Percentiles rank a stretch among this genome's conserved stretches.
Evolutionary conservation across 805 yeast species (phyloP).

Genomic region (Suhomyces faveliae): DNA sequence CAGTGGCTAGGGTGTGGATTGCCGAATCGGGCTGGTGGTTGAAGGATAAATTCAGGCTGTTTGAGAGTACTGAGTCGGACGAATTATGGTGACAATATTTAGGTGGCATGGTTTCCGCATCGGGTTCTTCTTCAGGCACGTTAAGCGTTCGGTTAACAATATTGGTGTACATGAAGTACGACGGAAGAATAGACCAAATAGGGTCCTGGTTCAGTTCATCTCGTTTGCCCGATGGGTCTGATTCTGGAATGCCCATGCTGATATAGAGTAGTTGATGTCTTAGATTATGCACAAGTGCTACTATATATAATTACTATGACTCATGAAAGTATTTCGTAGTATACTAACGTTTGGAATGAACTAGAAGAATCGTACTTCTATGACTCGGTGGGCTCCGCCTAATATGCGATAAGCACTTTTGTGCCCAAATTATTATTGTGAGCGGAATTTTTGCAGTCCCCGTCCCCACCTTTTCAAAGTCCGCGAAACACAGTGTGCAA

Average conservation of each 20-base stretch:
- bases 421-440: no score
- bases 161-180: conserved; percentile 34
- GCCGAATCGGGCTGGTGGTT: neutral
- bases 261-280: neutral
- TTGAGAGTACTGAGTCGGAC: neutral
- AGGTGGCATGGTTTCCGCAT: conserved; percentile 18
- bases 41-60: neutral
- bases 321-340: neutral
- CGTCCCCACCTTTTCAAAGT: no score
- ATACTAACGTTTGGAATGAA: no score
- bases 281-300: neutral
- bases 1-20: neutral
- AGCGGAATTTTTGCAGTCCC: no score
- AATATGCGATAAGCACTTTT: no score
- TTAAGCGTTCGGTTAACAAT: conserved; percentile 6
- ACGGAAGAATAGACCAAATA: conserved; percentile 39
- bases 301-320: neutral
- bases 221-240: neutral
- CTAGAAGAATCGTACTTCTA: no score
- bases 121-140: conserved; percentile 2
- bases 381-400: no score
- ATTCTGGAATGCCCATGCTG: neutral
- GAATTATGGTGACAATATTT: neutral
- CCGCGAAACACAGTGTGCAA: no score
- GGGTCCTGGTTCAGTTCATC: conserved; percentile 15